Base-by-base conservation (phyloP, 352 stramenopile genomes). In the Globisporangium splendens region DNA sequence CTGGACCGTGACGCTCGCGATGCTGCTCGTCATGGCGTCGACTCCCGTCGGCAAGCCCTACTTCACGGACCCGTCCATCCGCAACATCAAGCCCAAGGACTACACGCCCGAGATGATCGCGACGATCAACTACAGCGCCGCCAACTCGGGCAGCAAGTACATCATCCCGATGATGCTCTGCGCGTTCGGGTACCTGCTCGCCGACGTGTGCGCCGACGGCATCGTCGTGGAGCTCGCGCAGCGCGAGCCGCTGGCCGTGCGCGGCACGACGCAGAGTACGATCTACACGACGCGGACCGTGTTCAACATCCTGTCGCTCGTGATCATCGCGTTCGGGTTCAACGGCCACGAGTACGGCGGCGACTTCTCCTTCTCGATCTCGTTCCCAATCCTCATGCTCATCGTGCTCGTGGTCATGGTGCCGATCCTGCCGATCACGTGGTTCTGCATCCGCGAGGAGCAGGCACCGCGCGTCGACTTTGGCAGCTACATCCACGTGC, bases 101-200 rank as follows among this genome's bases (percentile, higher is more conserved):
- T 72, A 75, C 56, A 75, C 69, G 2, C 24, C 56, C 1, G 63
- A 69, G 22, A 73, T 73, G 31, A 54, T 59, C 21, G 48, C 43
- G 59, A 62, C 60, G 13, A 62, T 80, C 59, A 82, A 82, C 60
- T 49, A 64, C 13, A 20, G 53, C 13, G 61, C 61, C n/a, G 43
- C 47, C 15, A 46, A 62, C 46, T 43, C 59, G 12, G 65, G 63
- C 15, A 59, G 48, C 43, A 64, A 66, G 46, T 79, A 73, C 62
- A 59, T 78, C 17, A 33, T 78, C 35, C 54, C 69, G 7, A 75
- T 89, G 61, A 79, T 84, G 39, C 17, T 83, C 14, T 76, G 76
- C 2, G 77, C 75, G 15, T 54, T 81, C 18, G 76, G 76, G 12
- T 87, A 86, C 50, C 65, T 86, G 31, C 75, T 84, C 59, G 72